phyloP scores from a whole-genome alignment of 805 yeast genomes.

The Pichia membranifaciens region DNA sequence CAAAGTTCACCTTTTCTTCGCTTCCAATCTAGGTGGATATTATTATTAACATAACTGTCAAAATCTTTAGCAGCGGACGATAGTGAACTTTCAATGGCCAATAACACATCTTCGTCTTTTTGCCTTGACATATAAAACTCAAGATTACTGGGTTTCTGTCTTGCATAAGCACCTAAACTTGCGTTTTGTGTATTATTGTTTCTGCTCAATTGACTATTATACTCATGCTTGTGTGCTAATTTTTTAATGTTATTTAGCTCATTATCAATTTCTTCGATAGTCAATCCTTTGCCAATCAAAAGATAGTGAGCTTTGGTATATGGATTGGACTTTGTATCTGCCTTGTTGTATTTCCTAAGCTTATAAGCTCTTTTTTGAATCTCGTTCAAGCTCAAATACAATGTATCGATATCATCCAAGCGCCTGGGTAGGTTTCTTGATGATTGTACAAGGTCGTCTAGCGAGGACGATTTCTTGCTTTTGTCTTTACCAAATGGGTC shows the following conservation, averaged over 20 bases:
- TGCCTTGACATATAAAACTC: constrained; percentile 61
- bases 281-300: constrained; percentile 82
- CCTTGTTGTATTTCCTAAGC: constrained; percentile 40
- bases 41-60: constrained; percentile 67
- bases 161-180: neutral
- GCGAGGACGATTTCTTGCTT: constrained; percentile 11
- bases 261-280: constrained; percentile 73
- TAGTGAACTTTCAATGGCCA: constrained; percentile 57
- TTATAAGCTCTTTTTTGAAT: constrained; percentile 61
- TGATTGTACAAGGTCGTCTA: constrained; percentile 72
- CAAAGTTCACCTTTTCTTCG: constrained; percentile 68
- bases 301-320: constrained; percentile 79
- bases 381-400: constrained; percentile 75
- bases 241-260: constrained; percentile 42
- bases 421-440: constrained; percentile 66
- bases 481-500: constrained; percentile 4
- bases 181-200: neutral
- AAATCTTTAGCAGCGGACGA: constrained; percentile 67
- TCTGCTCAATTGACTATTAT: neutral
- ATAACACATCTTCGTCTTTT: constrained; percentile 75
- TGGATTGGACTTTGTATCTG: constrained; percentile 34
- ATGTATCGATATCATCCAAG: constrained; percentile 66
- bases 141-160: constrained; percentile 33
- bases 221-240: neutral
- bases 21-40: constrained; percentile 79